These are phyloP conservation scores for Alternaria gaisen DNA, from an alignment of 2,329 filamentous ascomycete genomes.

Conservation along the genomic window DNA sequence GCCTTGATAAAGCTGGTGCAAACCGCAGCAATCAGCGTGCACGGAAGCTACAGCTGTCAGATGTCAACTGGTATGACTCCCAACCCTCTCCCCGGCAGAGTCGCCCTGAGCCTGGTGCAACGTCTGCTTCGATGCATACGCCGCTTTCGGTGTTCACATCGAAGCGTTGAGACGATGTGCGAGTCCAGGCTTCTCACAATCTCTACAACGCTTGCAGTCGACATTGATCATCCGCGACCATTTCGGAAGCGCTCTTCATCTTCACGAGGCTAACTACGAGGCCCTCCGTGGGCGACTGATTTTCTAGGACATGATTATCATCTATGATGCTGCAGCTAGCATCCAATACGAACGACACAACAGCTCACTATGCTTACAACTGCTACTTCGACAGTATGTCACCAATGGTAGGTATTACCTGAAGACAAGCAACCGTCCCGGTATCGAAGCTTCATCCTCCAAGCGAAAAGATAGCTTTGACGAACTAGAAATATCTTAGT, in stretches of 20 bases:
- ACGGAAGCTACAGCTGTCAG: conserved; percentile 91
- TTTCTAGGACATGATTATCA: conserved; percentile 42
- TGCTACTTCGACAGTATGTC: conserved; percentile 11
- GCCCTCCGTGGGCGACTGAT: conserved; percentile 37
- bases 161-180: conserved; percentile 21
- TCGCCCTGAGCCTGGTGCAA: conserved; percentile 17
- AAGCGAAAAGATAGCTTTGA: conserved; percentile 2
- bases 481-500: not conserved
- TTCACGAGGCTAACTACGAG: conserved; percentile 36
- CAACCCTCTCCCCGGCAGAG: conserved; percentile 30
- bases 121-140: conserved; percentile 8
- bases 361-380: conserved; percentile 10
- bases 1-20: conserved; percentile 65
- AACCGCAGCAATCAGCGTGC: conserved; percentile 81
- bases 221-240: conserved; percentile 18
- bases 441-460: not conserved
- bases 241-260: conserved; percentile 5
- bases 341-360: conserved; percentile 27
- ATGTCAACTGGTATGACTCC: conserved; percentile 89
- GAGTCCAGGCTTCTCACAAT: conserved; percentile 17
- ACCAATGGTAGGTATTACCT: conserved; percentile 8
- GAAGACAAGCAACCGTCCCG: conserved; percentile 4
- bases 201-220: conserved; percentile 2
- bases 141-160: conserved; percentile 13
- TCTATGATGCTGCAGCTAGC: conserved; percentile 34